Conservation (phyloP, 495 filamentous ascomycete species). For the Lophiotrema nucula region DNA sequence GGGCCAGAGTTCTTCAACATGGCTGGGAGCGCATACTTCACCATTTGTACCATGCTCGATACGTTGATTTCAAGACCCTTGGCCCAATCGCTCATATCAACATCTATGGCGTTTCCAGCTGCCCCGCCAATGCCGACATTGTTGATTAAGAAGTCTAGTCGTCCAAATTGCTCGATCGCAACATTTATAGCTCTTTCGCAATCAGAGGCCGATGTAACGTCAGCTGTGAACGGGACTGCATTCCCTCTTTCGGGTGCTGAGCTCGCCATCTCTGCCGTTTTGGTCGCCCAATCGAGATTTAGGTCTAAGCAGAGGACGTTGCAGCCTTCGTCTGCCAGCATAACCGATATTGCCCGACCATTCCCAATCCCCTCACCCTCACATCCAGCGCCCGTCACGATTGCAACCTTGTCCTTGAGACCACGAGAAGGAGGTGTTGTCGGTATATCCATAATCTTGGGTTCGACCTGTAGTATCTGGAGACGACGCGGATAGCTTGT, state of each 20-base stretch:
- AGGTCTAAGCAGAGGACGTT: no score
- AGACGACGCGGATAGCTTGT: no score
- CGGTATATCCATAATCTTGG: no score
- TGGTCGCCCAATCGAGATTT: conserved; percentile 47
- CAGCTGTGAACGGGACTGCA: conserved; percentile 46
- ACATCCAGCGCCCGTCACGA: no score
- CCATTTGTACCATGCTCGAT: conserved; percentile 59
- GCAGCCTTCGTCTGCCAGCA: no score
- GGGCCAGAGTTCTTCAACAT: conserved; percentile 48
- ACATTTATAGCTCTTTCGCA: conserved; percentile 45
- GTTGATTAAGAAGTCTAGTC: conserved; percentile 58
- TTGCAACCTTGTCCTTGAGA: no score
- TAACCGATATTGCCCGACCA: no score
- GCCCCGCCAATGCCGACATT: conserved; percentile 58
- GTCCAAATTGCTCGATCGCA: conserved; percentile 46
- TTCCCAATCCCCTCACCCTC: no score
- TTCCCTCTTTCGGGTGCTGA: conserved; percentile 31
- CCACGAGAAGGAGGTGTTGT: no score
- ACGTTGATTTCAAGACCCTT: conserved; percentile 57
- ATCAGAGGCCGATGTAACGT: conserved; percentile 51
- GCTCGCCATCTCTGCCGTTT: conserved; percentile 51
- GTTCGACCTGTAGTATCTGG: no score
- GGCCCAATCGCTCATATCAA: conserved; percentile 55
- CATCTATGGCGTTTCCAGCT: conserved; percentile 52
- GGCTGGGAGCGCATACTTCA: conserved; percentile 52